Conservation (phyloP, 306 rosid genomes). For the Lathyrus oleraceus region DNA sequence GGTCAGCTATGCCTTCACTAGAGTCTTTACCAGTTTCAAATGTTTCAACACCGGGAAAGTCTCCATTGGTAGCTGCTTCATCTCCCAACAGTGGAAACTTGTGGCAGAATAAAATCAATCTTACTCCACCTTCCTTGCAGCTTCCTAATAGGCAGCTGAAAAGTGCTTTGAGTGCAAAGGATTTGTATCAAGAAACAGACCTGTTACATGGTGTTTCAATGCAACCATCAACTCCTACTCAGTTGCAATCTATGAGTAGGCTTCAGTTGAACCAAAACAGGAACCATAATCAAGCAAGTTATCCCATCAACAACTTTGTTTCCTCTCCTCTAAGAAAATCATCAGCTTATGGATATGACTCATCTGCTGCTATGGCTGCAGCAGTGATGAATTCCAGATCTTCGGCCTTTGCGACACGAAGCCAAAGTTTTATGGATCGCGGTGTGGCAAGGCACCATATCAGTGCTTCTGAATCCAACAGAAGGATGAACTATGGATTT, state of each 20-base stretch:
- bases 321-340: neutral
- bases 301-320: neutral
- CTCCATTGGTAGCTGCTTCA: slow-evolving; percentile 66
- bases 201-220: neutral
- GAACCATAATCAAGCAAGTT: neutral
- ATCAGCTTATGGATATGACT: neutral
- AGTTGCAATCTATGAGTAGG: neutral
- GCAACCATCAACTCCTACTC: neutral
- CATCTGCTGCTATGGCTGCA: neutral
- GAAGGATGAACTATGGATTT: neutral
- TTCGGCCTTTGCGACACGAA: neutral
- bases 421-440: slow-evolving; percentile 10
- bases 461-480: neutral
- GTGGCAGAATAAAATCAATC: slow-evolving; percentile 80
- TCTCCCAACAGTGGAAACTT: slow-evolving; percentile 75
- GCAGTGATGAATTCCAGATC: slow-evolving; percentile 5
- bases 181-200: neutral
- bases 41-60: slow-evolving; percentile 80
- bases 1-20: neutral
- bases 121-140: slow-evolving; percentile 40
- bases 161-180: neutral
- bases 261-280: neutral
- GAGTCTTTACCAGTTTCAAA: slow-evolving; percentile 34
- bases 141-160: neutral
- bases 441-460: neutral